phyloP scores from a whole-genome alignment of 225 moss, liverwort and hornwort species.

The Sphagnum tenellum region DNA sequence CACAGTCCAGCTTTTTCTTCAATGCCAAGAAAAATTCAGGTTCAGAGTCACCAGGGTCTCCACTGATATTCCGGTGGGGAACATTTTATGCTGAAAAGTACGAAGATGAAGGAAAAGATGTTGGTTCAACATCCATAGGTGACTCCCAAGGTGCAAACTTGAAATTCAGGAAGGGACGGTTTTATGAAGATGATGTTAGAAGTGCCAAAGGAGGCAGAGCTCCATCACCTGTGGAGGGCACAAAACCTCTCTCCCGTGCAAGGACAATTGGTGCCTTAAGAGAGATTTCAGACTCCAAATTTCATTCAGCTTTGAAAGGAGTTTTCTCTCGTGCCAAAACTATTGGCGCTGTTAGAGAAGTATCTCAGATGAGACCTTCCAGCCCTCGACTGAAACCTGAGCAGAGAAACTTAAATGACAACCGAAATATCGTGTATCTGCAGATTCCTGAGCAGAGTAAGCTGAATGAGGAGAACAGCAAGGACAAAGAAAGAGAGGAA shows the following conservation, averaged over 20 bases:
- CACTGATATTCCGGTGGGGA: neutral
- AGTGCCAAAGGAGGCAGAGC: too few relatives aligned
- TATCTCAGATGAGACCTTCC: slow-evolving; percentile 15
- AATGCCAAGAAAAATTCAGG: neutral
- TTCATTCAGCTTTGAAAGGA: too few relatives aligned
- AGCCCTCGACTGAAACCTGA: slow-evolving; percentile 13
- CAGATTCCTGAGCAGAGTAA: neutral
- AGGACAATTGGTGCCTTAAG: slow-evolving; percentile 6
- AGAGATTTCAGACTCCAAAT: slow-evolving; percentile 10
- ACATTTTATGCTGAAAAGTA: too few relatives aligned
- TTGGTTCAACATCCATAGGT: too few relatives aligned
- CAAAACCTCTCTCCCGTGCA: too few relatives aligned
- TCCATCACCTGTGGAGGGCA: too few relatives aligned
- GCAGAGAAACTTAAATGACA: neutral
- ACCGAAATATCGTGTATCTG: neutral
- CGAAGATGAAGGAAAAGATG: too few relatives aligned
- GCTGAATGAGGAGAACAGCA: neutral
- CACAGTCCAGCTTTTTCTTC: neutral
- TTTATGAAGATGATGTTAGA: too few relatives aligned
- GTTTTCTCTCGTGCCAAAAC: too few relatives aligned
- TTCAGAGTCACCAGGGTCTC: neutral
- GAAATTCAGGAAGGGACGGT: too few relatives aligned
- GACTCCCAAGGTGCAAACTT: too few relatives aligned
- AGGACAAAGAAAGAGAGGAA: neutral
- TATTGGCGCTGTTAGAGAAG: slow-evolving; percentile 9